phyloP scores from a whole-genome alignment of 2,329 filamentous ascomycete species.

The Fusarium sp. region DNA sequence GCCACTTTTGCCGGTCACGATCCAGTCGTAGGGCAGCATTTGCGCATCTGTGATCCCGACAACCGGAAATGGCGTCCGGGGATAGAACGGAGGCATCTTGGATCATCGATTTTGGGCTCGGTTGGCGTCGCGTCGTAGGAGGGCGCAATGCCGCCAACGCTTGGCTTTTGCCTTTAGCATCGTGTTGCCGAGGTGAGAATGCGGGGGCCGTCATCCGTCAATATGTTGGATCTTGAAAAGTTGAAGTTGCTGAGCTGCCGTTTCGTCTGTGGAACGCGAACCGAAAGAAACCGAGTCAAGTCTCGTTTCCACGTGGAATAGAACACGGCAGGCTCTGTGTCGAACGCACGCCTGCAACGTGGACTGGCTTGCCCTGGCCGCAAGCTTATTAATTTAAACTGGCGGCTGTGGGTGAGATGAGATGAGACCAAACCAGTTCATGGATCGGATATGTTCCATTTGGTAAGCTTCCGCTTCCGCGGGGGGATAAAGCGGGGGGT shows the following conservation, averaged over 20 bases:
- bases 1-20: background rate
- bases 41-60: constrained; percentile 19
- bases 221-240: background rate
- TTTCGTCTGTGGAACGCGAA: background rate
- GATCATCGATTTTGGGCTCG: constrained; percentile 25
- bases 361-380: background rate
- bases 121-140: constrained; percentile 31
- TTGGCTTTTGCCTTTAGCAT: background rate
- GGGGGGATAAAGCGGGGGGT: constrained; percentile 35
- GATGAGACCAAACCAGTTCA: background rate
- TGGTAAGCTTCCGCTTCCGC: constrained; percentile 3
- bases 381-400: constrained; percentile 1
- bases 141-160: constrained; percentile 1
- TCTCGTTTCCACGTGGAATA: background rate
- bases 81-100: constrained; percentile 32
- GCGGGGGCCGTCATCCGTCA: background rate
- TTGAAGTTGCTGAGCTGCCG: background rate
- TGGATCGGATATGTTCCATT: background rate
- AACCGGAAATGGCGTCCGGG: constrained; percentile 38
- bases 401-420: background rate
- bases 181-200: background rate
- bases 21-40: constrained; percentile 10
- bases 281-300: background rate
- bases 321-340: background rate
- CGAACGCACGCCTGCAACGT: constrained; percentile 2